Conservation (phyloP, 495 filamentous ascomycete species). For the Friedmanniomyces simplex region DNA sequence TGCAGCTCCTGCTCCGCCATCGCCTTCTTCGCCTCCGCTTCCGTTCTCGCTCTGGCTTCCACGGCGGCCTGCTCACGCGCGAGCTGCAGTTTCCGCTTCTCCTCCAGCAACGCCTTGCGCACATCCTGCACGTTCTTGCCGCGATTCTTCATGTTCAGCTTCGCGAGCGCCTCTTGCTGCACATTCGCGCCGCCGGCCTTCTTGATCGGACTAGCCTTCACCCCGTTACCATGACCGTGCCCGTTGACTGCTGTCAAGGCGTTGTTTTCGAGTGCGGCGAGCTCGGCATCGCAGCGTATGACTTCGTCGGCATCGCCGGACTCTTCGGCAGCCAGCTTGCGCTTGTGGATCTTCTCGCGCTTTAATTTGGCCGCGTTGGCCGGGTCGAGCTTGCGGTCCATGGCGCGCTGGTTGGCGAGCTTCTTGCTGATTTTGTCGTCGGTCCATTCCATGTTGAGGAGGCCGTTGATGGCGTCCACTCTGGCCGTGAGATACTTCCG, state of each 20-base stretch:
- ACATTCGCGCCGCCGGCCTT: slow-evolving; percentile 24
- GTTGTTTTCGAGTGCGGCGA: slow-evolving; percentile 48
- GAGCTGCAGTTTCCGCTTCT: slow-evolving; percentile 36
- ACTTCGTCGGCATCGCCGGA: slow-evolving; percentile 51
- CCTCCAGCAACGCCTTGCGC: slow-evolving; percentile 72
- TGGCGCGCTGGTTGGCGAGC: slow-evolving; percentile 49
- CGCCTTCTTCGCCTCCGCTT: slow-evolving; percentile 26
- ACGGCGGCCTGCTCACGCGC: slow-evolving; percentile 17
- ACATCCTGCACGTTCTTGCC: slow-evolving; percentile 68
- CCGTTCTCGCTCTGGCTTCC: slow-evolving; percentile 28
- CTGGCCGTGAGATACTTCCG: slow-evolving; percentile 55
- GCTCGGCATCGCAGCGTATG: slow-evolving; percentile 51
- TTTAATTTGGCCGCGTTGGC: slow-evolving; percentile 50
- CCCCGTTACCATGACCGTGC: slow-evolving; percentile 26
- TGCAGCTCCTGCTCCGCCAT: slow-evolving; percentile 24
- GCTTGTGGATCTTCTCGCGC: slow-evolving; percentile 49
- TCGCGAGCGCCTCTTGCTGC: slow-evolving; percentile 65
- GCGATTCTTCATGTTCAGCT: slow-evolving; percentile 68
- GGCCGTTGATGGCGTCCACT: slow-evolving; percentile 65
- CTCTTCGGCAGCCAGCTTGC: slow-evolving; percentile 51
- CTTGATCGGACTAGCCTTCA: slow-evolving; percentile 35
- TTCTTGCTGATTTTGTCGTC: slow-evolving; percentile 68
- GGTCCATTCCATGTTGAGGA: slow-evolving; percentile 71
- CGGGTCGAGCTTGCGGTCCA: slow-evolving; percentile 26
- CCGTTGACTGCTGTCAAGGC: slow-evolving; percentile 28